Conservation (phyloP, 2,329 filamentous ascomycete genomes). For the Ceratocystis cacaofunesta region DNA sequence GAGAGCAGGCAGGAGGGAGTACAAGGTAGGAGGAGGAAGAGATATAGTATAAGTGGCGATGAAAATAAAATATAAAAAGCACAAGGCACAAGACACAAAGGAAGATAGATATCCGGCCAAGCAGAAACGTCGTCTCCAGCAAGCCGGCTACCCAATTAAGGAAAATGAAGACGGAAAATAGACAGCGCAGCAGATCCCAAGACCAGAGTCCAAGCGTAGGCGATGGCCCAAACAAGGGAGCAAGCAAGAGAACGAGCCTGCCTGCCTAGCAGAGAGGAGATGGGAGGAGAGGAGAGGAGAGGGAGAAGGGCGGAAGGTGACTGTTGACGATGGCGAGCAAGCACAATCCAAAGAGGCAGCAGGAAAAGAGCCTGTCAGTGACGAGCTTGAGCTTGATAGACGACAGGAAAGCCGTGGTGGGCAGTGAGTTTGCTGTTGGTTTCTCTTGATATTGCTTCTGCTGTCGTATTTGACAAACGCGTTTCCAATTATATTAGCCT, state of each 20-base stretch:
- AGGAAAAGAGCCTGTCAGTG: too few species aligned
- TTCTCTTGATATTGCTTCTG: too few species aligned
- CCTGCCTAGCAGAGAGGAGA: not conserved
- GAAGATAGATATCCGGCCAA: not conserved
- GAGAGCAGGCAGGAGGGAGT: too few species aligned
- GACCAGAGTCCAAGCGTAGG: constrained; percentile 1
- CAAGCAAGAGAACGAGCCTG: not conserved
- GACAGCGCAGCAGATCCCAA: constrained; percentile 1
- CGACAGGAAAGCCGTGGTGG: too few species aligned
- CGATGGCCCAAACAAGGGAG: not conserved
- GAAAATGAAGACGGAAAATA: not conserved
- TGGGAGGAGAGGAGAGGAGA: not conserved
- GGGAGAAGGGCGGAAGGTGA: too few species aligned
- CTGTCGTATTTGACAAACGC: too few species aligned
- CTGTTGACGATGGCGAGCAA: too few species aligned
- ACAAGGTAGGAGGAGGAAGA: not conserved
- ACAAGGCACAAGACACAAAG: not conserved
- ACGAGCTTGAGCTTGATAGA: too few species aligned
- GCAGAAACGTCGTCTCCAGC: not conserved
- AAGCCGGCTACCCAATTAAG: constrained; percentile 3
- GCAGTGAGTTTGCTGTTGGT: too few species aligned
- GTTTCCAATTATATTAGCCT: too few species aligned
- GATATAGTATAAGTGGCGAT: not conserved
- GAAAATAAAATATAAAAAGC: not conserved
- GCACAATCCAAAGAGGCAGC: too few species aligned